phyloP scores from a whole-genome alignment of 371 early-diverging fungal genomes.

The Rozella allomycis region DNA sequence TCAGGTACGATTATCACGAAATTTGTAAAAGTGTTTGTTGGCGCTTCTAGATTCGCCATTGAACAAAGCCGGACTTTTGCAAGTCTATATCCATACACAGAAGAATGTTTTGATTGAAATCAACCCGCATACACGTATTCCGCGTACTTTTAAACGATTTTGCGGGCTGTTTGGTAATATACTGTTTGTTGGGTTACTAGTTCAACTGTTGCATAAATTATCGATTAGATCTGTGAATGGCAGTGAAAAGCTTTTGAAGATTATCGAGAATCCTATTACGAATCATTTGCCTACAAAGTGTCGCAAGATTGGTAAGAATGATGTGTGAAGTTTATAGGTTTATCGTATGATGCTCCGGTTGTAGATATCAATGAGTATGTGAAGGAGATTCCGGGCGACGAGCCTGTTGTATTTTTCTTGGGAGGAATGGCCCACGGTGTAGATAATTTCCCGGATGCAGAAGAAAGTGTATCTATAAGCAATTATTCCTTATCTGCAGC shows the following conservation, averaged over 20 bases:
- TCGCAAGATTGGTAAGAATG: slow-evolving; percentile 57
- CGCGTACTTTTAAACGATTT: slow-evolving; percentile 93
- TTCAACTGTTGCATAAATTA: slow-evolving; percentile 90
- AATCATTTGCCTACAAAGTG: slow-evolving; percentile 79
- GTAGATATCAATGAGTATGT: slow-evolving; percentile 59
- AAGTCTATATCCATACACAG: slow-evolving; percentile 83
- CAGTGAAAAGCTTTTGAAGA: slow-evolving; percentile 72
- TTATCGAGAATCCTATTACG: slow-evolving; percentile 86
- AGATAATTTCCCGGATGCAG: slow-evolving; percentile 83
- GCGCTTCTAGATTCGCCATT: slow-evolving; percentile 89
- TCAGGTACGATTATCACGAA: slow-evolving; percentile 31
- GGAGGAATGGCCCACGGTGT: slow-evolving; percentile 93
- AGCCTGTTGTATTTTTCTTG: slow-evolving; percentile 66
- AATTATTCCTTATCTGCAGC: slow-evolving; percentile 88
- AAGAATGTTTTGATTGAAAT: slow-evolving; percentile 90
- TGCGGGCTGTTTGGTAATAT: slow-evolving; percentile 70
- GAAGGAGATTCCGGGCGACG: slow-evolving; percentile 47
- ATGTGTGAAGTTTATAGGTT: slow-evolving; percentile 23
- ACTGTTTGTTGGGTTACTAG: slow-evolving; percentile 17
- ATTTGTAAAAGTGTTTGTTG: slow-evolving; percentile 50
- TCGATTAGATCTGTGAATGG: slow-evolving; percentile 78
- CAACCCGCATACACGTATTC: slow-evolving; percentile 89
- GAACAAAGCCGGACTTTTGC: slow-evolving; percentile 86
- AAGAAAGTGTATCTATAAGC: slow-evolving; percentile 82
- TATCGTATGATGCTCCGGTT: slow-evolving; percentile 77